These are phyloP conservation scores for Strobilomyces dryophilus DNA, from an alignment of 768 basidiomycete species.

Conservation along the genomic window DNA sequence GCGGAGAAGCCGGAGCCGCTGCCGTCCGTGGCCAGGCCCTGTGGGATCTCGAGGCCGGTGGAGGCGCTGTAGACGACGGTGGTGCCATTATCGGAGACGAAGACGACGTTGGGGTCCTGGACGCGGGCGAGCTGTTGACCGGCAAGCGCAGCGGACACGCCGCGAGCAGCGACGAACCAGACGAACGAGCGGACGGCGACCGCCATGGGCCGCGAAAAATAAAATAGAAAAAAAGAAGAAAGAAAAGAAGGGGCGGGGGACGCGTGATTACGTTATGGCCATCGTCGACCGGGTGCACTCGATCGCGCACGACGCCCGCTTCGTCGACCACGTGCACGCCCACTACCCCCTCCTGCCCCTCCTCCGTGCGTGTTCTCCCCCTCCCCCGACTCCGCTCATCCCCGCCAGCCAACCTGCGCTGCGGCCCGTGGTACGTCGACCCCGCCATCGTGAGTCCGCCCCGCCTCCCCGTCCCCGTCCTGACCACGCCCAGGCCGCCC, in stretches of 20 bases:
- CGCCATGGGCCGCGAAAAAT: conserved; percentile 23
- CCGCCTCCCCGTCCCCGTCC: neutral
- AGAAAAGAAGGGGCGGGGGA: neutral
- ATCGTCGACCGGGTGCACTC: conserved; percentile 88
- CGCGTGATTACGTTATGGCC: conserved; percentile 23
- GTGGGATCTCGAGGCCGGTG: conserved; percentile 43
- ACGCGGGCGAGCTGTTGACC: conserved; percentile 20
- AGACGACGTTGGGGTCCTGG: conserved; percentile 29
- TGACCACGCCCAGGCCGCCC: conserved; percentile 6
- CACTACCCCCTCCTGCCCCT: conserved; percentile 50
- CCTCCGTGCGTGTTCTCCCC: conserved; percentile 41
- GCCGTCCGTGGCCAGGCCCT: conserved; percentile 58
- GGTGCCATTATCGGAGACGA: conserved; percentile 31
- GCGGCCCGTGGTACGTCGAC: conserved; percentile 91
- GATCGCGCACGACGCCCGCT: conserved; percentile 69
- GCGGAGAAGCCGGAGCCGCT: conserved; percentile 45
- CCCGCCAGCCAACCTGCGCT: conserved; percentile 80
- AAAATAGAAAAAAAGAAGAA: conserved; percentile 5
- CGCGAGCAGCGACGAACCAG: conserved; percentile 11
- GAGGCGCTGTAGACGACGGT: conserved; percentile 41
- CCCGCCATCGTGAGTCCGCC: conserved; percentile 50
- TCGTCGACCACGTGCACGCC: conserved; percentile 54
- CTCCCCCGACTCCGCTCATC: neutral
- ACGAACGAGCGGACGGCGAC: conserved; percentile 19
- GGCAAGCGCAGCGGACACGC: conserved; percentile 9